Evolutionary conservation across 2,329 filamentous ascomycete species (phyloP).

Genomic region (Stagonosporopsis cucurbitacearum): DNA sequence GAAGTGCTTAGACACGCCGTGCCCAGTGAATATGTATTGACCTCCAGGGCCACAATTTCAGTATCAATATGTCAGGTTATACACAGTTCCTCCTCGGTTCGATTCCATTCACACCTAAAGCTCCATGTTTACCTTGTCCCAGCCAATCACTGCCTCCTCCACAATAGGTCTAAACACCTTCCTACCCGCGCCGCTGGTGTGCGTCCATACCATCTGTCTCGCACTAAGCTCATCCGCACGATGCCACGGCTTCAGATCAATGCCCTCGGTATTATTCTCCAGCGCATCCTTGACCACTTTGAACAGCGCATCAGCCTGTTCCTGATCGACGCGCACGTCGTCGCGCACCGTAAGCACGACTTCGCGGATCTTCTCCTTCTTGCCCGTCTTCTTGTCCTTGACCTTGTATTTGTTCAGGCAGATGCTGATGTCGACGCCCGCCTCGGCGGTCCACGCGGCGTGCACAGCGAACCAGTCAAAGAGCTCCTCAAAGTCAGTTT

Average conservation of each 20-base stretch:
- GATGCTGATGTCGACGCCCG: slow-evolving; percentile 54
- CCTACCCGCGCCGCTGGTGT: slow-evolving; percentile 49
- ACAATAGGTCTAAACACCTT: slow-evolving; percentile 56
- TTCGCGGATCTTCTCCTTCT: slow-evolving; percentile 57
- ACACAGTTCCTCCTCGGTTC: not conserved
- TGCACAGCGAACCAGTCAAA: slow-evolving; percentile 59
- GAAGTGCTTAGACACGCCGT: not conserved
- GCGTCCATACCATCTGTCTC: slow-evolving; percentile 58
- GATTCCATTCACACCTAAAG: not conserved
- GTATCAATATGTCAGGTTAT: not conserved
- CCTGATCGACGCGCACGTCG: slow-evolving; percentile 54
- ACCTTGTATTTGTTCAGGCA: slow-evolving; percentile 57
- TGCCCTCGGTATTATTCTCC: slow-evolving; percentile 46
- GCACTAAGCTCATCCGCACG: slow-evolving; percentile 50
- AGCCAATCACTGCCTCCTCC: slow-evolving; percentile 52
- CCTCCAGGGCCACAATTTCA: not conserved
- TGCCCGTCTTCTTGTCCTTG: slow-evolving; percentile 44
- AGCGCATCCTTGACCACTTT: slow-evolving; percentile 50
- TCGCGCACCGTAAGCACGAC: slow-evolving; percentile 55
- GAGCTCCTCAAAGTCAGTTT: slow-evolving; percentile 55
- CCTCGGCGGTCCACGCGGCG: slow-evolving; percentile 57
- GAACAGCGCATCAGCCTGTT: slow-evolving; percentile 54
- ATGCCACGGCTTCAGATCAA: slow-evolving; percentile 55
- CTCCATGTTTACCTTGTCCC: slow-evolving; percentile 42
- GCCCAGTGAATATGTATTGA: not conserved